These are phyloP conservation scores for Termitomyces sp. DNA, from an alignment of 768 basidiomycete species.

Conservation along the genomic window DNA sequence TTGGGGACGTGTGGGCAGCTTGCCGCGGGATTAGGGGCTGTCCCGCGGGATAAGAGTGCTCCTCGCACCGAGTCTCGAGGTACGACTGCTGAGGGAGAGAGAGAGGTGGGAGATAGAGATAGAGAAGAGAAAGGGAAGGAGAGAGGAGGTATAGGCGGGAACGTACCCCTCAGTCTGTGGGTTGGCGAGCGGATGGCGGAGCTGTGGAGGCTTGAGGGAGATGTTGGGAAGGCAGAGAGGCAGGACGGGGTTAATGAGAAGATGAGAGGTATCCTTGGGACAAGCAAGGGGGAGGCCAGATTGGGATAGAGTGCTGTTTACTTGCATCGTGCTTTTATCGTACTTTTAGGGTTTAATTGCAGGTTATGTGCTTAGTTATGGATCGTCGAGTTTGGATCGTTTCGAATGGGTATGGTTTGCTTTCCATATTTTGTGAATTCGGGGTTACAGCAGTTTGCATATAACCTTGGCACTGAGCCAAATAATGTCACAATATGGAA, in stretches of 20 bases:
- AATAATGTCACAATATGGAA: too few relatives aligned
- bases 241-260: constrained; percentile 40
- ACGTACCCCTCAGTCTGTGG: constrained; percentile 35
- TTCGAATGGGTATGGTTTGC: not conserved
- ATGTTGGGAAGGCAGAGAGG: constrained; percentile 38
- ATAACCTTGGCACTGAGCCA: too few relatives aligned
- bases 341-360: not conserved
- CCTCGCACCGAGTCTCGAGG: not conserved
- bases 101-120: not conserved
- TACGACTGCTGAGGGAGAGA: not conserved
- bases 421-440: not conserved
- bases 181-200: constrained; percentile 66
- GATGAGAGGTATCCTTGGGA: constrained; percentile 5
- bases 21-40: constrained; percentile 62
- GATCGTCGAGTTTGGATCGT: not conserved
- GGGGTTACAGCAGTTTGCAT: too few relatives aligned
- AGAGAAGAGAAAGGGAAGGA: not conserved
- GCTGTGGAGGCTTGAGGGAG: constrained; percentile 51
- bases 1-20: constrained; percentile 64
- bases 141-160: not conserved
- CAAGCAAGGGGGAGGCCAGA: not conserved
- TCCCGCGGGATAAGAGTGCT: constrained; percentile 6
- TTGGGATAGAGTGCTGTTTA: not conserved
- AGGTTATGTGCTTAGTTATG: not conserved
- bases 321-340: not conserved